phyloP scores from a whole-genome alignment of 345 rosid genomes.

The Lenwebbia sp. region DNA sequence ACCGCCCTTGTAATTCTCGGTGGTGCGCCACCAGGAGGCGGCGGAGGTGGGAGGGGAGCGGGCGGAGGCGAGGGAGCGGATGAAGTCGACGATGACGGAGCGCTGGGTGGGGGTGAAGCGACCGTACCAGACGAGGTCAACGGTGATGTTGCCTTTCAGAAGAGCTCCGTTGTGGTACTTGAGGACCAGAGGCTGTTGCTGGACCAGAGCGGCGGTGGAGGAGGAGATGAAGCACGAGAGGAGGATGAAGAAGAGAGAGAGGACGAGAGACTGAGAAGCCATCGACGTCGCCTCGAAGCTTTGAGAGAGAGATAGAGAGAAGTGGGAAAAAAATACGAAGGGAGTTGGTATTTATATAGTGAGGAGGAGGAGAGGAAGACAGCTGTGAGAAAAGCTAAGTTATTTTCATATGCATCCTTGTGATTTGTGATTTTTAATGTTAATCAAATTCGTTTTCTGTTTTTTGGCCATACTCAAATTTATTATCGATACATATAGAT shows the following conservation, averaged over 20 bases:
- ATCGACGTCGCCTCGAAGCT: slow-evolving; percentile 2
- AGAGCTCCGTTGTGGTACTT: slow-evolving; percentile 61
- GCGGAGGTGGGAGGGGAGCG: slow-evolving; percentile 16
- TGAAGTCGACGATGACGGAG: slow-evolving; percentile 63
- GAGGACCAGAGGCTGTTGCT: slow-evolving; percentile 68
- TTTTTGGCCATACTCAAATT: too few relatives aligned
- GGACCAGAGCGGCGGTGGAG: slow-evolving; percentile 29
- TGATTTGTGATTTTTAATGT: too few relatives aligned
- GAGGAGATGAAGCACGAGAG: slow-evolving; percentile 11
- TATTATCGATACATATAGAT: too few relatives aligned
- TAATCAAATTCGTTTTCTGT: too few relatives aligned
- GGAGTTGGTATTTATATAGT: neutral
- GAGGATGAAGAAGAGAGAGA: slow-evolving; percentile 12
- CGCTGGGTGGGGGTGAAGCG: slow-evolving; percentile 58
- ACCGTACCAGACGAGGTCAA: slow-evolving; percentile 84
- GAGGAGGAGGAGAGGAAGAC: neutral
- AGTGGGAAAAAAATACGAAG: neutral
- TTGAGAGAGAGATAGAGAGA: neutral
- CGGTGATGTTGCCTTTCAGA: slow-evolving; percentile 49
- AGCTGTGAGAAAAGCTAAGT: neutral
- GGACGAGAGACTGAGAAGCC: slow-evolving; percentile 6
- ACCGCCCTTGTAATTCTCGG: slow-evolving; percentile 59
- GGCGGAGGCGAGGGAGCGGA: slow-evolving; percentile 37
- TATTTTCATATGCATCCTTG: too few relatives aligned
- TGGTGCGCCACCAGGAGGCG: slow-evolving; percentile 76